Evolutionary conservation across 441 rosid genomes (phyloP).

Genomic region (Metrosideros polymorpha): DNA sequence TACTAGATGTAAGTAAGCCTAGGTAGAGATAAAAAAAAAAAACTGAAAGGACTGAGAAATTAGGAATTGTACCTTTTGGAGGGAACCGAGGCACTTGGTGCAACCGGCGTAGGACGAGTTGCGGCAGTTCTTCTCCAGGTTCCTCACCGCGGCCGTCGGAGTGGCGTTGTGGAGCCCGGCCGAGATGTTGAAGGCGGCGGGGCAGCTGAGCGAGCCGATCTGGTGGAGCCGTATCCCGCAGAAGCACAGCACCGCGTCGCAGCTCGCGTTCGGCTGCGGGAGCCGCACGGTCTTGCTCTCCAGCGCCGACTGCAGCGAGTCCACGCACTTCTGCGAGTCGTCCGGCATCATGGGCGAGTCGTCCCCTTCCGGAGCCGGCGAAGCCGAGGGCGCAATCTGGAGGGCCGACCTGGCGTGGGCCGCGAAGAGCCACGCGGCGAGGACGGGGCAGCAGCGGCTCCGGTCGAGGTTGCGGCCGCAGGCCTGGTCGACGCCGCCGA

Average conservation of each 20-base stretch:
- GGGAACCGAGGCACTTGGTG: slow-evolving; percentile 90
- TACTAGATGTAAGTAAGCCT: not conserved
- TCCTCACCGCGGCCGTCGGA: slow-evolving; percentile 81
- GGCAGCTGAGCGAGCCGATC: slow-evolving; percentile 86
- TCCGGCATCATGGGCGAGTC: slow-evolving; percentile 85
- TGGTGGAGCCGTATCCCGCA: slow-evolving; percentile 97
- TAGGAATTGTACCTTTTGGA: slow-evolving; percentile 55
- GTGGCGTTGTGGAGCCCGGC: slow-evolving; percentile 64
- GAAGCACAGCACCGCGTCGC: slow-evolving; percentile 83
- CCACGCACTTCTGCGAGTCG: slow-evolving; percentile 93
- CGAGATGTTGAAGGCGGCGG: slow-evolving; percentile 83
- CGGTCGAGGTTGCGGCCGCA: slow-evolving; percentile 84
- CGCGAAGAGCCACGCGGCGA: slow-evolving; percentile 95
- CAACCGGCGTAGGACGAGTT: slow-evolving; percentile 90
- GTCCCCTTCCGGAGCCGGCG: slow-evolving; percentile 33
- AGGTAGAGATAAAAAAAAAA: not conserved
- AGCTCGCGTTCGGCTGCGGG: slow-evolving; percentile 77
- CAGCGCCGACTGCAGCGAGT: slow-evolving; percentile 73
- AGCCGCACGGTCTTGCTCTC: slow-evolving; percentile 62
- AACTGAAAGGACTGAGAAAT: not conserved
- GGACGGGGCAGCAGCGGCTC: slow-evolving; percentile 85
- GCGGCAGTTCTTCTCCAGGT: slow-evolving; percentile 78
- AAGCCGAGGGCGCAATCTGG: slow-evolving; percentile 51
- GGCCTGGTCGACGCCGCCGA: slow-evolving; percentile 86
- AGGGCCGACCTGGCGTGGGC: slow-evolving; percentile 90